Base-by-base conservation (phyloP, 257 asterid genomes). In the Anisodus acutangulus region DNA sequence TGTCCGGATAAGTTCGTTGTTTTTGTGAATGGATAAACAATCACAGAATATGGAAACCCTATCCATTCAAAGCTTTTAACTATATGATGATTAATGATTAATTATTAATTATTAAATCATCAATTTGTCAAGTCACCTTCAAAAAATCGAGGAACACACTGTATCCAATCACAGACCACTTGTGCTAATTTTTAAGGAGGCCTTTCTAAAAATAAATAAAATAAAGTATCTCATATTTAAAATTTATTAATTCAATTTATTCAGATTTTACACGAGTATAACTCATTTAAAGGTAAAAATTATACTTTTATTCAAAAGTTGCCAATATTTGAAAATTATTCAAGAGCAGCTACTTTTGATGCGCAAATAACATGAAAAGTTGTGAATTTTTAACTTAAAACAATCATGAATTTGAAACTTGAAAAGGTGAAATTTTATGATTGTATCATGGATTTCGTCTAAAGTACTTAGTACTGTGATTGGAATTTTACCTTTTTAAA, bases 221-320 rank as follows among this genome's bases (percentile, higher is more conserved):
- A 41, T 8, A 0, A 51, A 63, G 0, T 1, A 60, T n/a, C 1
- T 9, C 1, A 9, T 10, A 3, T 67, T 37, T 0, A 3, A 2
- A 67, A 67, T 35, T 37, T 6, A 67, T 4, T 67, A 3, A 0
- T 35, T 37, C 1, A 0, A 67, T 67, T 67, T 31, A 35, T 35
- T 35, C 1, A 67, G 2, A 15, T 3, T 35, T 1, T 5, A 2
- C 0, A 0, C 0, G 35, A 0, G 3, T 67, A 35, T 0, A 35
- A 13, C 6, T 12, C 35, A 0, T 15, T 57, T 16, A 15, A 15
- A 3, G 0, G 4, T 51, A 9, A 51, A 2, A 51, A 51, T 51
- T 49, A 2, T 49, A 49, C 9, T 41, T 22, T 22, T 22, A 22
- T 22, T 22, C 26, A 22, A 22, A 22, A 22, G 26, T 54, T 2